These are phyloP conservation scores for Rhododendron griersonianum DNA, from an alignment of 148 eudicot species.

Conservation along the genomic window DNA sequence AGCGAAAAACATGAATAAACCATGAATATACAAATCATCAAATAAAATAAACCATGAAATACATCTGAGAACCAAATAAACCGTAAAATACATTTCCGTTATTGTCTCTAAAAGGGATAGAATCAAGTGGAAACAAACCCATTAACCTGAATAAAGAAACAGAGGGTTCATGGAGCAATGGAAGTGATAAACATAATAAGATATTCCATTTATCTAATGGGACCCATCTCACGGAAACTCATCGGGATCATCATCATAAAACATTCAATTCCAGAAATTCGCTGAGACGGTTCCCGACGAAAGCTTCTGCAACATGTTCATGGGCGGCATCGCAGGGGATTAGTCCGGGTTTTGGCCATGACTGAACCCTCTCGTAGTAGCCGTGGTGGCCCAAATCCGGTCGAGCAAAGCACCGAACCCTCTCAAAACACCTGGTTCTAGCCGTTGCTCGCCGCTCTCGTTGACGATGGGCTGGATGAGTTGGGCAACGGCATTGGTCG, in stretches of 20 bases:
- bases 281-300: slow-evolving; percentile 12
- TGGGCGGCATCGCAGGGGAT: slow-evolving; percentile 21
- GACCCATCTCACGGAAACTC: slow-evolving; percentile 25
- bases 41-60: too few relatives aligned
- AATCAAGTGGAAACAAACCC: slow-evolving; percentile 36
- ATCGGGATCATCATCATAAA: slow-evolving; percentile 5
- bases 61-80: too few relatives aligned
- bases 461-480: too few relatives aligned
- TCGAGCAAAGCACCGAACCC: too few relatives aligned
- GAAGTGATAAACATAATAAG: slow-evolving; percentile 39
- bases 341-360: slow-evolving; percentile 32
- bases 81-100: slow-evolving; percentile 28
- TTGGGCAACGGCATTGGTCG: too few relatives aligned
- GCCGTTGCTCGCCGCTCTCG: too few relatives aligned
- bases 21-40: too few relatives aligned
- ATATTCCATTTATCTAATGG: slow-evolving; percentile 17
- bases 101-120: slow-evolving; percentile 40
- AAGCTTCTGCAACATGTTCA: slow-evolving; percentile 26
- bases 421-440: too few relatives aligned
- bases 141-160: slow-evolving; percentile 40
- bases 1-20: too few relatives aligned
- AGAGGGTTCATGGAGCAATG: slow-evolving; percentile 58
- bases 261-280: neutral
- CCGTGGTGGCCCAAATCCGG: too few relatives aligned
- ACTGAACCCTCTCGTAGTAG: slow-evolving; percentile 3